These are phyloP conservation scores for Aspergillus transmontanensis DNA, from an alignment of 2,329 filamentous ascomycete species.

Conservation along the genomic window DNA sequence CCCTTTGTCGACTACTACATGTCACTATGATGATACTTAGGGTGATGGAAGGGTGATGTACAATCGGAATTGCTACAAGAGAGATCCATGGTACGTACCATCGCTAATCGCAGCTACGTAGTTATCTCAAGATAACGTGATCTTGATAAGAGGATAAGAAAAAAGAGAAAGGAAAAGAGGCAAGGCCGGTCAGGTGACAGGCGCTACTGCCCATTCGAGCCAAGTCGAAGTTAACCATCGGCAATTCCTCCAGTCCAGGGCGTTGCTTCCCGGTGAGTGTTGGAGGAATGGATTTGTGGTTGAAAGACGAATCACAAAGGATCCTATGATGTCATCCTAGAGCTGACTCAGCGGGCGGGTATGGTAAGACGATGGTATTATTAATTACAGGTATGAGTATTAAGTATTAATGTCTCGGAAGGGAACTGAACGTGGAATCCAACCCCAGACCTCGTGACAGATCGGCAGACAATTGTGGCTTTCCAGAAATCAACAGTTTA, in stretches of 20 bases:
- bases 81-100: not conserved
- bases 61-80: not conserved
- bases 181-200: not conserved
- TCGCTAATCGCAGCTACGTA: not conserved
- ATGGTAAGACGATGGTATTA: not conserved
- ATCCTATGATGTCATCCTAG: not conserved
- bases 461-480: constrained; percentile 2
- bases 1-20: not conserved
- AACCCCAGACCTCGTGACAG: constrained; percentile 20
- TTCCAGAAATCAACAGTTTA: no score
- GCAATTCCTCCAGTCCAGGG: constrained; percentile 1
- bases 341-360: constrained; percentile 1
- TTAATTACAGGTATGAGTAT: not conserved
- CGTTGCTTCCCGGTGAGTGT: constrained; percentile 1
- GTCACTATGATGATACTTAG: not conserved
- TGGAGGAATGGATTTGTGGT: not conserved
- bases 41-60: not conserved
- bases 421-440: constrained; percentile 8
- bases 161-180: not conserved
- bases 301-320: not conserved
- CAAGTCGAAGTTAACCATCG: not conserved
- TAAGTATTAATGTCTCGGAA: not conserved
- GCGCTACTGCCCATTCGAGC: not conserved
- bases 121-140: not conserved
- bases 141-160: not conserved